Base-by-base conservation (phyloP, 257 asterid species). In the Ajuga chamaepitys region DNA sequence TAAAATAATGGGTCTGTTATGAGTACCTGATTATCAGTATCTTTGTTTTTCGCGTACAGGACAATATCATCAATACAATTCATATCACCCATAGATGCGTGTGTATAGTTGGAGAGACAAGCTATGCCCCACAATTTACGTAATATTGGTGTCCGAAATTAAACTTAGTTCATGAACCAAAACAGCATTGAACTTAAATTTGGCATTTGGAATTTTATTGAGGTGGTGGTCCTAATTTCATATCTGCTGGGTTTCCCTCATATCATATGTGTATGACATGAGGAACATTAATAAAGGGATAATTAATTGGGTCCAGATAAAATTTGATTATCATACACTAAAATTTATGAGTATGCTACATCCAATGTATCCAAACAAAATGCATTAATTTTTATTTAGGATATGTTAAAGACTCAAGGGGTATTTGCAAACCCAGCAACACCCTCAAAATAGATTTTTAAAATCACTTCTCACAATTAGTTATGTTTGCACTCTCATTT, bases 161-260 rank as follows among this genome's bases (percentile, higher is more conserved):
- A 66, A 41, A 34, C 69, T 65, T 58, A 60, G 83, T 81, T 81
- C 83, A 84, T 84, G 85, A 40, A 83, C 70, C 70, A 30, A 41
- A 18, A 8, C 44, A 18, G 64, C 63, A 57, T 48, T 68, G 59
- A 68, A 67, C 71, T 18, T 46, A 68, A 68, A 32, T 74, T 67
- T 62, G 75, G 67, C n/a, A n/a, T 55, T 55, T 11, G 35, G 21
- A 38, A 41, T 18, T 45, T 17, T 24, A 30, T 40, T 13, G 40
- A 14, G 46, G 34, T 35, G 64, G 34, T 62, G 54, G 70, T 63
- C 52, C 65, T 58, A 58, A 34, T 58, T 1, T 32, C 9, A n/a
- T 12, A 9, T 38, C 12, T 0, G 16, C 20, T 41, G 32, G 11
- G 9, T 47, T 2, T 58, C 67, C n/a, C n/a, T n/a, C n/a, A n/a